Conservation (phyloP, 768 basidiomycete genomes). For the Zangia roseola region DNA sequence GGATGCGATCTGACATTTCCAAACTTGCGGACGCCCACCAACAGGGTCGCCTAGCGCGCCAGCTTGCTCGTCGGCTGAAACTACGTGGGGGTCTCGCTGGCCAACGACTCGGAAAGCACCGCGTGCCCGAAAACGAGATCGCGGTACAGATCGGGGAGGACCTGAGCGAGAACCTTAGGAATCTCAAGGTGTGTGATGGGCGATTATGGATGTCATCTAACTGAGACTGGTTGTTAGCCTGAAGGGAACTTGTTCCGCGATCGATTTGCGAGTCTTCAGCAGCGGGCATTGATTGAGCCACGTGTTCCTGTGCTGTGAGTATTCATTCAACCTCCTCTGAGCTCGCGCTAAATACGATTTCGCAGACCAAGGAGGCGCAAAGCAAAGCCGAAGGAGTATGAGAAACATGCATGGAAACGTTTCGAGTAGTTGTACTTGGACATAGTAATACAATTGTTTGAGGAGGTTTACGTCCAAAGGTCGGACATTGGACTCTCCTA, state of each 20-base stretch:
- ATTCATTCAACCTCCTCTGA: constrained; percentile 23
- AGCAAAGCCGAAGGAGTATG: constrained; percentile 59
- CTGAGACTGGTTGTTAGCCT: constrained; percentile 47
- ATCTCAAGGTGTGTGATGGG: constrained; percentile 63
- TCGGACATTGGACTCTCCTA: constrained; percentile 1
- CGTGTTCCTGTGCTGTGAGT: constrained; percentile 71
- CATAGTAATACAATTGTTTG: too few species aligned
- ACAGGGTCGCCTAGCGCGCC: constrained; percentile 37
- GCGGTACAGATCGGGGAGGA: constrained; percentile 93
- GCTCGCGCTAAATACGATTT: neutral
- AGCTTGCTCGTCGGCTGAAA: constrained; percentile 45
- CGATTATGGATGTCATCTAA: neutral
- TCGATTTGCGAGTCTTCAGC: constrained; percentile 83
- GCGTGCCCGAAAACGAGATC: constrained; percentile 62
- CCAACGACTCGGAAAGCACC: constrained; percentile 75
- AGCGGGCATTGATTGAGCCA: constrained; percentile 84
- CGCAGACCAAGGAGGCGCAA: constrained; percentile 32
- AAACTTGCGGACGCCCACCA: constrained; percentile 39
- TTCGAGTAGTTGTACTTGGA: constrained; percentile 48
- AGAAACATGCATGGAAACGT: constrained; percentile 78
- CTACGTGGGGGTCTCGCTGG: constrained; percentile 69
- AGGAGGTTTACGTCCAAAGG: too few species aligned
- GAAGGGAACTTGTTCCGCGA: constrained; percentile 94
- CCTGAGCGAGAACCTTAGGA: constrained; percentile 78
- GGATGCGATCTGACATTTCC: constrained; percentile 45